Percentiles rank a stretch among this genome's conserved stretches.
These are phyloP conservation scores for Sporisorium iseilematis-ciliati DNA, from an alignment of 1,284 basidiomycete genomes.

Conservation along the genomic window DNA sequence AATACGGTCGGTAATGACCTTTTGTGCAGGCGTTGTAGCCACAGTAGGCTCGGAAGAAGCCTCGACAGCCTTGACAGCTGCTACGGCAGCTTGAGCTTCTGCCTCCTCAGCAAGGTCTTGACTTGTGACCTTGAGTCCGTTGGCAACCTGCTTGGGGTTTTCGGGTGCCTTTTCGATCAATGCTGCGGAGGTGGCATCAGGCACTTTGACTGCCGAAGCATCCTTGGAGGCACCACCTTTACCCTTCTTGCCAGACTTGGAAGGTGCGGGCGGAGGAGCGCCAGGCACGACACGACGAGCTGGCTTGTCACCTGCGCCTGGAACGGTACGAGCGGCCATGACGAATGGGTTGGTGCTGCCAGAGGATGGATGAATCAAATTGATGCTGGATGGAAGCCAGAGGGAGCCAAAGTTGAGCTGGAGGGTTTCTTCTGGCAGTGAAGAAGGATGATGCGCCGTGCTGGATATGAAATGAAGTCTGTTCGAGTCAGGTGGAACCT, in stretches of 20 bases:
- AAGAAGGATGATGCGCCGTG: too few relatives aligned
- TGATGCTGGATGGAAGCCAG: neutral
- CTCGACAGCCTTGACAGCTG: conserved; percentile 36
- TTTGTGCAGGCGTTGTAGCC: conserved; percentile 33
- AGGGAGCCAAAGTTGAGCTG: too few relatives aligned
- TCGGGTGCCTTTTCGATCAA: conserved; percentile 35
- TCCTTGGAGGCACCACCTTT: conserved; percentile 11
- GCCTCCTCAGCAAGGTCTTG: conserved; percentile 46
- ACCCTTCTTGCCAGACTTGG: conserved; percentile 32
- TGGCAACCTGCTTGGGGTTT: conserved; percentile 36
- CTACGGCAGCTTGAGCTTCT: conserved; percentile 41
- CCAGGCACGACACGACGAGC: conserved; percentile 42
- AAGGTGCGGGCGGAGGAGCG: conserved; percentile 33
- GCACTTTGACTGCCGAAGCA: conserved; percentile 24
- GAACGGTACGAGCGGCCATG: conserved; percentile 36
- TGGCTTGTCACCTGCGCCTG: conserved; percentile 38
- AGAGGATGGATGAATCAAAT: neutral
- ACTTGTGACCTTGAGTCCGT: conserved; percentile 40
- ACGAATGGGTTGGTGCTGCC: neutral
- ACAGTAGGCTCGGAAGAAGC: neutral
- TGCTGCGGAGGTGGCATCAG: conserved; percentile 38
- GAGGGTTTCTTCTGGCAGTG: too few relatives aligned
- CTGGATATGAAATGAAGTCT: too few relatives aligned
- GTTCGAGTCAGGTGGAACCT: too few relatives aligned
- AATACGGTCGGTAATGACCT: conserved; percentile 32